Evolutionary conservation across 1,284 basidiomycete genomes (phyloP), one percentile per base, ranked within the genome.

Genomic region (Cutaneotrichosporon cyanovorans): DNA sequence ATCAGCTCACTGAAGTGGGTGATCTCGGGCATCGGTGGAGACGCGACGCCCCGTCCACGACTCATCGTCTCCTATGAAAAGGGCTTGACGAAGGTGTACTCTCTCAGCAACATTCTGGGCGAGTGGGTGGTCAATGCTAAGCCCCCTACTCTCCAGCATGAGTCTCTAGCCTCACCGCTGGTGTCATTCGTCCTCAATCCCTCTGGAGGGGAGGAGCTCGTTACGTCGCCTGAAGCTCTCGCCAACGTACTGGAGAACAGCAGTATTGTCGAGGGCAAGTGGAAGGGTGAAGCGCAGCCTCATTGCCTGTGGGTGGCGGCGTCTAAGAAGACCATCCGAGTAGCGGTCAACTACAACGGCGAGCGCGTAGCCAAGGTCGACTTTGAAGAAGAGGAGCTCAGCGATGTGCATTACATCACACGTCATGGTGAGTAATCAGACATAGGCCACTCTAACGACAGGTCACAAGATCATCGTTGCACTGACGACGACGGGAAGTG

Each of bases 1-100:
- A 68, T 85, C 16, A 68, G 69, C 4, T 76, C 76, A 0, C 62
- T 89, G 57, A 74, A 76, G 33, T 91, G 85, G 85, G 76, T 80
- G 0, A 76, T 86, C 10, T 77, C 77, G 41, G 71, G 76, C 0
- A 62, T 80, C 25, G 76, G 75, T 4, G 70, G 76, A 81, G 84
- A 85, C 61, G 48, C 74, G 2, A 69, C 70, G 0, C 71, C 75
- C 1, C 72, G 73, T 11, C 73, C 87, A 11, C 79, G 84, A 9
- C 74, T 90, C 18, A 71, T 89, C 21, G 80, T 80, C 3, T 74
- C 76, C 8, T 77, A 76, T 32, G 68, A 67, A 1, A 85, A 83
- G 14, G 85, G 86, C 65, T 68, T 32, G 55, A 76, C 77, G 5
- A 76, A 79, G 35, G 71, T 84, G 11, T 80, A 80, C 63, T 79